A percentile compares a stretch with the other conserved stretches of the same genome.
Conservation (phyloP, 2,329 filamentous ascomycete genomes). For the Fusarium citri region DNA sequence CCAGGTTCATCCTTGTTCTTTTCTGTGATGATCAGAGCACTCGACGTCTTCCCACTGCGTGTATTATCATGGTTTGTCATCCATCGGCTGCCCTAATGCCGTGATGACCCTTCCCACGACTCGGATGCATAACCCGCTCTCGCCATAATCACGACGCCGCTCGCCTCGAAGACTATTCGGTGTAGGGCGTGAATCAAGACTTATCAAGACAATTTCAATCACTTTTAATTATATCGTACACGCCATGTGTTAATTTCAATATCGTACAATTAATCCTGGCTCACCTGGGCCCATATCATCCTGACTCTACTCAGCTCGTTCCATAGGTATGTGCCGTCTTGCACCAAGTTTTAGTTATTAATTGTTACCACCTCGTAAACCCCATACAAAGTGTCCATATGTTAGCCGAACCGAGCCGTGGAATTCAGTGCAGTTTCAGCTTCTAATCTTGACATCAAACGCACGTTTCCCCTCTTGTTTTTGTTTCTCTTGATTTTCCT, state of each 20-base stretch:
- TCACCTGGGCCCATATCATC: background rate
- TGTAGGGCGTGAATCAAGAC: background rate
- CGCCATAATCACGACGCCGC: background rate
- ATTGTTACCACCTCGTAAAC: background rate
- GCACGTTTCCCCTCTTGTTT: background rate
- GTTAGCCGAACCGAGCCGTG: background rate
- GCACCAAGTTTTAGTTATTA: background rate
- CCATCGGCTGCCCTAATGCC: background rate
- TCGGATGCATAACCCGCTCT: background rate
- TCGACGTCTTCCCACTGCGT: background rate
- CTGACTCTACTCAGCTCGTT: background rate
- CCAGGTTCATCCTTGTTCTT: conserved; percentile 24
- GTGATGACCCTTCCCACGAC: background rate
- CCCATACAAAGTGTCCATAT: background rate
- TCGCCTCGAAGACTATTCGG: background rate
- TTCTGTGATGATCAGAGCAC: background rate
- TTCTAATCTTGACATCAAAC: conserved; percentile 16
- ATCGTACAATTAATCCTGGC: background rate
- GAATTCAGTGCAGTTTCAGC: conserved; percentile 7
- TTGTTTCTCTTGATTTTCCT: background rate
- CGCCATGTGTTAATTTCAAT: conserved; percentile 11
- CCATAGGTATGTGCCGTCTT: background rate
- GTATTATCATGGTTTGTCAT: conserved; percentile 3
- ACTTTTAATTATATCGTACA: background rate
- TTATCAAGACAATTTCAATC: background rate